These are phyloP conservation scores for Saccharomycopsis sp. DNA, from an alignment of 805 yeast genomes.

Conservation along the genomic window DNA sequence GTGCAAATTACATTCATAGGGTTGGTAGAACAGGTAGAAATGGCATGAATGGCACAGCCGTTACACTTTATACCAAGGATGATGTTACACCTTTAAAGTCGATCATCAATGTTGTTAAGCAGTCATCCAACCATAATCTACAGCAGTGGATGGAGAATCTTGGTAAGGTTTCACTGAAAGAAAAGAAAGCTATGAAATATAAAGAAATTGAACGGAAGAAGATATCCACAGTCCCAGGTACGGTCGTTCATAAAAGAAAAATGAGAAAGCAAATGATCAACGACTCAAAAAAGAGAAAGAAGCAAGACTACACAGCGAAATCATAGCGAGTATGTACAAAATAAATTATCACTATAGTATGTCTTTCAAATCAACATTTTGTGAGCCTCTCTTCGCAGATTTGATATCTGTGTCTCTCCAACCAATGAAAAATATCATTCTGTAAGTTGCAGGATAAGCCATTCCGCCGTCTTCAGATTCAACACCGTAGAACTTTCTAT, in stretches of 20 bases:
- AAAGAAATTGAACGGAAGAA: conserved; percentile 55
- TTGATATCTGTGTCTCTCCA: conserved; percentile 75
- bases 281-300: conserved; percentile 59
- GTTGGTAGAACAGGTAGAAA: conserved; percentile 99
- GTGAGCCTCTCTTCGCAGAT: conserved; percentile 68
- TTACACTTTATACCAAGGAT: conserved; percentile 89
- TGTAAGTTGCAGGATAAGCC: conserved; percentile 69
- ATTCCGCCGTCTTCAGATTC: conserved; percentile 31
- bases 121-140: conserved; percentile 49
- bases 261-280: conserved; percentile 63
- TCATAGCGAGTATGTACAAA: background rate
- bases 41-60: conserved; percentile 76
- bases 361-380: conserved; percentile 59
- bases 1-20: conserved; percentile 94
- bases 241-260: conserved; percentile 54
- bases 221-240: conserved; percentile 77
- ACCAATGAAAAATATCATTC: conserved; percentile 77
- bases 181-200: conserved; percentile 51
- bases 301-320: background rate
- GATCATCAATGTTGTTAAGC: conserved; percentile 89
- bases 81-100: conserved; percentile 70
- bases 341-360: conserved; percentile 28
- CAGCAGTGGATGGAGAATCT: conserved; percentile 76
- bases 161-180: conserved; percentile 53
- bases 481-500: conserved; percentile 62